A percentile compares a stretch with the other conserved stretches of the same genome.
These are phyloP conservation scores for Taiwanofungus camphoratus DNA, from an alignment of 1,284 basidiomycete genomes.

Conservation along the genomic window DNA sequence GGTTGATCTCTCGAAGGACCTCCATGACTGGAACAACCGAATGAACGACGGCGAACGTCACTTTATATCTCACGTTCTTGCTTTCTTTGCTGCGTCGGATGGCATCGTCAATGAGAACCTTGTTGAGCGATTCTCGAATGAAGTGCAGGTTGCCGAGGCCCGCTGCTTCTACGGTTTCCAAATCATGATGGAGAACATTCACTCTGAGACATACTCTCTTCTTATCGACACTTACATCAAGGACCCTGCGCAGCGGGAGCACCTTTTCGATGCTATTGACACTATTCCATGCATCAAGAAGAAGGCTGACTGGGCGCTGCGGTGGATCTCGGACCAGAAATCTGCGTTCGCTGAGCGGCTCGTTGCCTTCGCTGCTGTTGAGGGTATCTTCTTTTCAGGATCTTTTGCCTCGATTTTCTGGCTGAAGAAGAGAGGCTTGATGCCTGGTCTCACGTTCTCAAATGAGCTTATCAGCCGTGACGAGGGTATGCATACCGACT, in stretches of 20 bases:
- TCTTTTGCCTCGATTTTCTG: slow-evolving; percentile 96
- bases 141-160: slow-evolving; percentile 93
- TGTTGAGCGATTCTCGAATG: slow-evolving; percentile 90
- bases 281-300: slow-evolving; percentile 89
- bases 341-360: slow-evolving; percentile 91
- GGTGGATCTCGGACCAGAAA: slow-evolving; percentile 84
- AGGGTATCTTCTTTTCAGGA: slow-evolving; percentile 98
- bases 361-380: slow-evolving; percentile 96
- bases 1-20: slow-evolving; percentile 93
- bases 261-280: slow-evolving; percentile 92
- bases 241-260: slow-evolving; percentile 77
- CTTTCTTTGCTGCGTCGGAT: slow-evolving; percentile 96
- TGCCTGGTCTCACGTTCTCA: slow-evolving; percentile 97
- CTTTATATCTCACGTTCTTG: slow-evolving; percentile 94
- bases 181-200: slow-evolving; percentile 99
- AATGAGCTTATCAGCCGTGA: slow-evolving; percentile 97
- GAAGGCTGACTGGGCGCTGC: slow-evolving; percentile 93
- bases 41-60: slow-evolving; percentile 93
- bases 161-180: slow-evolving; percentile 99
- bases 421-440: slow-evolving; percentile 97
- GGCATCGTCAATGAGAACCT: slow-evolving; percentile 99
- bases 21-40: slow-evolving; percentile 90
- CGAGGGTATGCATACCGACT: slow-evolving; percentile 98
- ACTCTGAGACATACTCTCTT: slow-evolving; percentile 96
- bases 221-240: slow-evolving; percentile 98